Evolutionary conservation across 208 protist species (phyloP), one percentile per base, ranked within the genome.

Genomic region (Trypanosoma congolense): DNA sequence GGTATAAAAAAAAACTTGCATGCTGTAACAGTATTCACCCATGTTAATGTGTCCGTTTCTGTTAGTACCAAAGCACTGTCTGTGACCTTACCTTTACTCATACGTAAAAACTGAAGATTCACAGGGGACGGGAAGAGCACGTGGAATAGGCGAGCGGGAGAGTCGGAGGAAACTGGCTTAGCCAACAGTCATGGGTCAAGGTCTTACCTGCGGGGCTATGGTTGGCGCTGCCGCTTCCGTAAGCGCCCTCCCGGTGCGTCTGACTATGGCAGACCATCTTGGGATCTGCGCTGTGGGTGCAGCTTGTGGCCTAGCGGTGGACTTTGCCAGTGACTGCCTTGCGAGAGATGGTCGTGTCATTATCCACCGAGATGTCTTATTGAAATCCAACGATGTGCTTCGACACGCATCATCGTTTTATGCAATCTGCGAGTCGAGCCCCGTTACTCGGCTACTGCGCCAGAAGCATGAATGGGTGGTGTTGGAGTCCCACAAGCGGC

Each of bases 401-500:
- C 71, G 81, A 9, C 89, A 95, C 64, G 84, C 92, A 41, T 93
- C 85, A 71, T 90, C 89, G 22, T 95, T 95, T 70, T 93, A 92
- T 62, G 68, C 81, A 0, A 70, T 68, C 2, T 92, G 83, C 51
- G 76, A 87, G 8, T 75, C 82, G 18, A 91, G 92, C 70, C 53
- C 47, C 1, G 48, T 87, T 26, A 60, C 85, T 1, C 71, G 65
- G 40, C 35, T 88, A n/a, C 72, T 95, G 16, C 74, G 62, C 8
- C 89, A 93, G 56, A 95, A 92, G 43, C 89, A 95, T 51, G 84
- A 95, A 62, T 95, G 89, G 85, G 53, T 95, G 14, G 85, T 95
- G 35, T 56, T 95, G 29, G 84, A 95, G 61, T 92, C 83, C 2
- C 75, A 91, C 55, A 48, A 46, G 25, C 73, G 60, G 16, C 63